Evolutionary conservation across 1,284 basidiomycete genomes (phyloP), one percentile per base, ranked within the genome.

Genomic region (Tilletia caries): DNA sequence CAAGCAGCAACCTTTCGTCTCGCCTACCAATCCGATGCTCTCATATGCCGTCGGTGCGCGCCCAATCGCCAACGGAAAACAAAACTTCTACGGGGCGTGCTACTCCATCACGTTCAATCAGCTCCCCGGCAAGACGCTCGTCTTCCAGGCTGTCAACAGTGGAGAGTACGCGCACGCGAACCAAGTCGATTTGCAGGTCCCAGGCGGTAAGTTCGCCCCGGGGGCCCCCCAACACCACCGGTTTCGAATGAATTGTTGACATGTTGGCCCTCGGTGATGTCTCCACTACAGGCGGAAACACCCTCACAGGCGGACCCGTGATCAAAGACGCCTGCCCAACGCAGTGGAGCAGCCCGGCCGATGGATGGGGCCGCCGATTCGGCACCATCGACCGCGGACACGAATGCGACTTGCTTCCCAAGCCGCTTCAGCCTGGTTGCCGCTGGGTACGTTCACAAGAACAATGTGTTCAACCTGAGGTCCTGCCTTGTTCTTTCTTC

Each of bases 121-220:
- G 58, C 58, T 29, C 6, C 58, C 58, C 18, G 58, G 29, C 29
- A 62, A 62, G 58, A 62, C 58, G 10, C 29, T 62, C 12, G 29
- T 62, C 32, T 62, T 62, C 58, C 58, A 62, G 58, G 58, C 32
- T 12, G 15, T 62, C 58, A 62, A 62, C 32, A 62, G 29, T 2
- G 58, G 58, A 5, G 32, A 2, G 1, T 25, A 62, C 58, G 20
- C 27, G 10, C 18, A 13, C n/a, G n/a, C n/a, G n/a, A n/a, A 34
- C 12, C 58, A n/a, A n/a, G n/a, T n/a, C n/a, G n/a, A n/a, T n/a
- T n/a, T n/a, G n/a, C n/a, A n/a, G 37, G 37, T 33, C 58, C 58
- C n/a, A 5, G 58, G 13, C 15, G 27, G 27, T 15, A 20, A 29
- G 27, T 34, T 13, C 2, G 3, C n/a, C n/a, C n/a, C n/a, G 18